Evolutionary conservation across 2,329 filamentous ascomycete species (phyloP), one percentile per base, ranked within the genome.

Genomic region (Teratosphaeria pseudoeucalypti): DNA sequence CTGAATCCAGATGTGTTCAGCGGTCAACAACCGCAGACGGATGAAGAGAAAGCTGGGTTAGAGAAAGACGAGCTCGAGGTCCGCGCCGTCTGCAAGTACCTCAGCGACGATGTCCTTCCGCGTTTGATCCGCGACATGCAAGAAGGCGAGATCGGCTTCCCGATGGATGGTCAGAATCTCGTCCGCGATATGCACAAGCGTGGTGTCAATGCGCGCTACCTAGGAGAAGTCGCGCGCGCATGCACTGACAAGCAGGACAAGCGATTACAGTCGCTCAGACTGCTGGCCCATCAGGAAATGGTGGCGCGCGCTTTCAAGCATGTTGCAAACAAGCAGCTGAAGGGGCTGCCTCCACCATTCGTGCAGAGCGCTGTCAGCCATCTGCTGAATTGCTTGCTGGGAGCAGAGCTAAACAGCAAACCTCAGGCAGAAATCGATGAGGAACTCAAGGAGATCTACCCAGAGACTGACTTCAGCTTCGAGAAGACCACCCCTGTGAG

Each of bases 1-100:
- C 83, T 99, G 57, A 99, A 99, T 77, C 92, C 94, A 5, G 94
- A 99, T 74, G 90, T 90, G 34, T 97, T 92, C 80, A 95, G 90
- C 69, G 92, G 92, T 57, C 94, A 97, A 74, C 79, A 85, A 57
- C 92, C 94, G 43, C 90, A 95, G 75, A 94, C 89, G 0, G 87
- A 94, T 5, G 90, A 89, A 65, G 94, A 99, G 73, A 96, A 94
- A 79, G 83, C 83, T 59, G 84, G 94, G 71, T 85, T 89, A 80
- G 83, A 82, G 54, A 82, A 86, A 62, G 94, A 99, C 68, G 94
- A 99, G 78, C 82, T 87, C 66, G 89, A 95, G 60, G 92, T 99
- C 56, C 87, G 90, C 63, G 85, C 87, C 59, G 90, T 90, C 34
- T 94, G 91, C 76, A 80, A 85, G 57, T 91, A 88, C 74, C 81